Percentiles rank a stretch among this genome's conserved stretches.
Evolutionary conservation across 148 eudicot species (phyloP).

Genomic region (Pharnaceum exiguum): DNA sequence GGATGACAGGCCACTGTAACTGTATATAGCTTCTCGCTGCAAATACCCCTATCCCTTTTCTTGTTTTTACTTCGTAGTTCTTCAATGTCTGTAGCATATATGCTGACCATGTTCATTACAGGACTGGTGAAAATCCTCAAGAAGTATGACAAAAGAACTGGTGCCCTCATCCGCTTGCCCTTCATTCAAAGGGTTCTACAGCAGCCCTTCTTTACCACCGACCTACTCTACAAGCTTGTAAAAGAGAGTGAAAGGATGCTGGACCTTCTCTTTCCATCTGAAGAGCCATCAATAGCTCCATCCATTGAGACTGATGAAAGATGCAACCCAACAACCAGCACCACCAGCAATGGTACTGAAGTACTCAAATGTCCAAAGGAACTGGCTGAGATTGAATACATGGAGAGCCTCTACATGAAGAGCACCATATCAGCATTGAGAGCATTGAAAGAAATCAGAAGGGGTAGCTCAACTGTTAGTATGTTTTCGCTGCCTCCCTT

Average conservation of each 20-base stretch:
- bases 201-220: slow-evolving; percentile 90
- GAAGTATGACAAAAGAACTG: slow-evolving; percentile 87
- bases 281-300: slow-evolving; percentile 30
- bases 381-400: slow-evolving; percentile 62
- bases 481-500: slow-evolving; percentile 81
- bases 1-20: too few relatives aligned
- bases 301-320: slow-evolving; percentile 18
- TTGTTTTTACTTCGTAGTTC: too few relatives aligned
- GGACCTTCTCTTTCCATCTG: slow-evolving; percentile 48
- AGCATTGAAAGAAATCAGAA: slow-evolving; percentile 65
- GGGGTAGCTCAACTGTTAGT: slow-evolving; percentile 81
- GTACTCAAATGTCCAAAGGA: slow-evolving; percentile 50
- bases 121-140: slow-evolving; percentile 87
- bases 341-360: slow-evolving; percentile 9
- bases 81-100: too few relatives aligned
- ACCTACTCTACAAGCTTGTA: slow-evolving; percentile 69
- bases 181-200: slow-evolving; percentile 84
- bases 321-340: slow-evolving; percentile 26
- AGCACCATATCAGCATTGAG: slow-evolving; percentile 70
- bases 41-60: too few relatives aligned
- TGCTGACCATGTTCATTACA: slow-evolving; percentile 21
- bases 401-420: slow-evolving; percentile 78
- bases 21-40: too few relatives aligned
- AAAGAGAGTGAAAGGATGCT: slow-evolving; percentile 82
- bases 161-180: slow-evolving; percentile 76